A percentile compares a stretch with the other conserved stretches of the same genome.
These are phyloP conservation scores for Gossypium australe DNA, from an alignment of 345 rosid genomes.

Conservation along the genomic window DNA sequence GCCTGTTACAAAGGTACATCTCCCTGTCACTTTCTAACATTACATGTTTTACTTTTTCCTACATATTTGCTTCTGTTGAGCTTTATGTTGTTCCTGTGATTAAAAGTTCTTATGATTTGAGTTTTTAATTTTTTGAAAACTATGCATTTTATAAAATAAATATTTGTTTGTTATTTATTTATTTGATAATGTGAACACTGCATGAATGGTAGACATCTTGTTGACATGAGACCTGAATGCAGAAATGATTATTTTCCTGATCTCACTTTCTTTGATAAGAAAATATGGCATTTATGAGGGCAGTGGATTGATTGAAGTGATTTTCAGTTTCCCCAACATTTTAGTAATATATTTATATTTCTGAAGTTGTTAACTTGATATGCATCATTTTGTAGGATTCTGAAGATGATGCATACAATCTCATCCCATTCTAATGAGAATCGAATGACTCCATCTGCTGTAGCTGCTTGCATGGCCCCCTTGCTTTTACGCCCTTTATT, in stretches of 20 bases:
- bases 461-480: constrained; percentile 99
- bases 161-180: background rate
- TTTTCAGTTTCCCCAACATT: background rate
- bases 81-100: background rate
- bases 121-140: background rate
- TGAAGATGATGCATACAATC: constrained; percentile 88
- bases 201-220: background rate
- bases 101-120: background rate
- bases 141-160: background rate
- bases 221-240: background rate
- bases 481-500: constrained; percentile 85
- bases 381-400: constrained; percentile 49
- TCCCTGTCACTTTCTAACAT: background rate
- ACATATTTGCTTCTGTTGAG: background rate
- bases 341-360: background rate
- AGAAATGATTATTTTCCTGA: background rate
- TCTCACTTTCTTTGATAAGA: background rate
- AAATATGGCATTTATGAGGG: background rate
- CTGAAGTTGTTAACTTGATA: constrained; percentile 10
- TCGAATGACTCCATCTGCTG: constrained; percentile 94
- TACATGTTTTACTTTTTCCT: background rate
- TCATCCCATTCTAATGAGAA: constrained; percentile 83
- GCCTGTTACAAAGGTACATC: constrained; percentile 73
- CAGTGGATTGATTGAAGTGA: background rate
- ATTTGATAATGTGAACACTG: background rate